Conservation (phyloP, 2,329 filamentous ascomycete species). For the Paecilomyces niveus region DNA sequence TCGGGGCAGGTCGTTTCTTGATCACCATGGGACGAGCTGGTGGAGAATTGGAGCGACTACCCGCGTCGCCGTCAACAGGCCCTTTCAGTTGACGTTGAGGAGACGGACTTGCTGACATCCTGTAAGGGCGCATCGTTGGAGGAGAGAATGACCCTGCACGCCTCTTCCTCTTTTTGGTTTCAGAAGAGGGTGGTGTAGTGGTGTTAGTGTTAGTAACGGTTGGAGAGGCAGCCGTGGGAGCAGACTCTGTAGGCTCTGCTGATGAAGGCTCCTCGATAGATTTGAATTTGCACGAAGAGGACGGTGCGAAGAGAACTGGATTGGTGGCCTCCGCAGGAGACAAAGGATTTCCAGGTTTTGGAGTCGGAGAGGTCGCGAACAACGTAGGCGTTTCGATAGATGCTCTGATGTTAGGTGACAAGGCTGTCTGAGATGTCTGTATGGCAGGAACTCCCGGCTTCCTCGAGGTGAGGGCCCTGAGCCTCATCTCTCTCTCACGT, state of each 20-base stretch:
- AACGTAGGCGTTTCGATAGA: not conserved
- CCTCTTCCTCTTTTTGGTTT: not conserved
- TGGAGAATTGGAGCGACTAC: slow-evolving; percentile 4
- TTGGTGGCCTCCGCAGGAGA: not conserved
- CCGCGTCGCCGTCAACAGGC: not conserved
- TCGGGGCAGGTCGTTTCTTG: slow-evolving; percentile 24
- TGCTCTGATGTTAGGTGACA: not conserved
- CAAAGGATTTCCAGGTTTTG: not conserved
- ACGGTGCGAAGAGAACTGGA: not conserved
- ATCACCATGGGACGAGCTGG: slow-evolving; percentile 14
- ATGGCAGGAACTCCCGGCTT: slow-evolving; percentile 7
- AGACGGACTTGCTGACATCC: not conserved
- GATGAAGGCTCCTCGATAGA: not conserved
- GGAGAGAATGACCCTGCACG: not conserved
- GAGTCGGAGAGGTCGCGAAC: not conserved
- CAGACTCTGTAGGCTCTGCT: not conserved
- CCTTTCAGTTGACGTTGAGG: not conserved
- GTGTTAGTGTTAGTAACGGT: not conserved
- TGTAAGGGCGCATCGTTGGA: not conserved
- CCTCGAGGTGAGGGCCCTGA: slow-evolving; percentile 23
- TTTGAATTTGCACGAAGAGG: not conserved
- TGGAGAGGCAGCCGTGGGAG: not conserved
- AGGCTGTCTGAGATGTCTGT: not conserved
- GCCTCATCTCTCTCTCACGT: slow-evolving; percentile 23
- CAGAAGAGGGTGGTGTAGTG: not conserved